A percentile compares a stretch with the other conserved stretches of the same genome.
phyloP scores from a whole-genome alignment of 306 rosid genomes.

The Malus sylvestris region DNA sequence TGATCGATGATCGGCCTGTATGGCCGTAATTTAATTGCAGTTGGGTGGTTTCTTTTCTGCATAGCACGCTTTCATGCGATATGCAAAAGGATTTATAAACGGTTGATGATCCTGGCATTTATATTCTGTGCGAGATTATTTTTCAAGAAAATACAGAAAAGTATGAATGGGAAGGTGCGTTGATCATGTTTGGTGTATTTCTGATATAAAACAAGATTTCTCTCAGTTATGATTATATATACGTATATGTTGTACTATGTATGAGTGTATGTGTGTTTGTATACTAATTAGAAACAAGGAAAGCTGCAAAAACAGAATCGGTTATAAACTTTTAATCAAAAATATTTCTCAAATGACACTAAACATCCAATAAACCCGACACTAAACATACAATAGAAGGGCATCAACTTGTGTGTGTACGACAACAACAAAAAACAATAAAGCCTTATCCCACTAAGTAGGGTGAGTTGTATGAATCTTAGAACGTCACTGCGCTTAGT shows the following conservation, averaged over 20 bases:
- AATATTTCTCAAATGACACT: no score
- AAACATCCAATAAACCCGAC: no score
- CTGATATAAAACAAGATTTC: not conserved
- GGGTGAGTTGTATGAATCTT: no score
- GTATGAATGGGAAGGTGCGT: not conserved
- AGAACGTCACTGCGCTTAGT: accelerated
- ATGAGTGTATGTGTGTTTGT: no score
- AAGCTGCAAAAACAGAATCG: no score
- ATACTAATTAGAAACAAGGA: no score
- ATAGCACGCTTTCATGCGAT: not conserved
- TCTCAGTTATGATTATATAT: no score
- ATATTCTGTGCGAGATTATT: not conserved
- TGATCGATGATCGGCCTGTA: not conserved
- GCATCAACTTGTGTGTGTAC: not conserved
- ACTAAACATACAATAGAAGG: not conserved
- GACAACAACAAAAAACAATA: no score
- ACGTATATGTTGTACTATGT: not conserved
- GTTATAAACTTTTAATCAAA: no score
- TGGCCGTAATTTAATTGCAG: not conserved
- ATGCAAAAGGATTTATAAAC: not conserved
- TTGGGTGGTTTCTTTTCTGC: not conserved
- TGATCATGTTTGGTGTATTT: no score
- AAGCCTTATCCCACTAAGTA: no score
- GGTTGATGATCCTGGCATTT: not conserved
- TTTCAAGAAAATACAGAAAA: not conserved